Percentiles rank a stretch among this genome's conserved stretches.
Conservation (phyloP, 2,329 filamentous ascomycete genomes). For the Talaromyces sp. region DNA sequence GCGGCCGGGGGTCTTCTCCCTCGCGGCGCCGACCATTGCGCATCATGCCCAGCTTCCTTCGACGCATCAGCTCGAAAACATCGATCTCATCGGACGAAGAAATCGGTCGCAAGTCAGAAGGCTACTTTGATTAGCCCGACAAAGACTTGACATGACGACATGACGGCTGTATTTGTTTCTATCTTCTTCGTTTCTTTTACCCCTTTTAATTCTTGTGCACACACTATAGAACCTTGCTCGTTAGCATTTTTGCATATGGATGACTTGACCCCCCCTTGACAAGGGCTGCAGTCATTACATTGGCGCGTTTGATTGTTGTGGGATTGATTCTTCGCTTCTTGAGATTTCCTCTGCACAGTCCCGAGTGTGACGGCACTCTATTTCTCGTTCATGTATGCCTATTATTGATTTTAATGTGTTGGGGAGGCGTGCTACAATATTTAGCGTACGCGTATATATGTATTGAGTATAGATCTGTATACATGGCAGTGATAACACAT, state of each 20-base stretch:
- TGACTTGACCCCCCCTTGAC: not conserved
- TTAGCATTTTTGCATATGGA: conserved; percentile 10
- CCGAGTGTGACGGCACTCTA: not conserved
- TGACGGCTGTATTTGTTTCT: conserved; percentile 6
- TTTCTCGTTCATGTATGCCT: not conserved
- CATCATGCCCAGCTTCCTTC: conserved; percentile 30
- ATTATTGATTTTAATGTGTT: not conserved
- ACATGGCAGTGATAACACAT: too few species aligned
- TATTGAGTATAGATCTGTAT: not conserved
- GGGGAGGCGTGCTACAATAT: not conserved
- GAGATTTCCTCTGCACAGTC: not conserved
- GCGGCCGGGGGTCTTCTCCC: conserved; percentile 13
- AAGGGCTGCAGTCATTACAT: not conserved
- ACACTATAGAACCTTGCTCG: not conserved
- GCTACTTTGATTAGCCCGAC: conserved; percentile 31
- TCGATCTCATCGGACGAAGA: conserved; percentile 38
- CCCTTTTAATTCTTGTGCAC: not conserved
- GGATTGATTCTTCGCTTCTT: conserved; percentile 10
- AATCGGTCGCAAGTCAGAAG: conserved; percentile 23
- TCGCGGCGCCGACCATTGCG: conserved; percentile 29
- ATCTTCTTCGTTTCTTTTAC: not conserved
- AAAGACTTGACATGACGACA: conserved; percentile 20
- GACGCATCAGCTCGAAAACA: conserved; percentile 34
- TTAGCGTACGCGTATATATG: not conserved
- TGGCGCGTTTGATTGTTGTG: not conserved